These are phyloP conservation scores for Pogostemon cablin DNA, from an alignment of 257 asterid species.

Conservation along the genomic window DNA sequence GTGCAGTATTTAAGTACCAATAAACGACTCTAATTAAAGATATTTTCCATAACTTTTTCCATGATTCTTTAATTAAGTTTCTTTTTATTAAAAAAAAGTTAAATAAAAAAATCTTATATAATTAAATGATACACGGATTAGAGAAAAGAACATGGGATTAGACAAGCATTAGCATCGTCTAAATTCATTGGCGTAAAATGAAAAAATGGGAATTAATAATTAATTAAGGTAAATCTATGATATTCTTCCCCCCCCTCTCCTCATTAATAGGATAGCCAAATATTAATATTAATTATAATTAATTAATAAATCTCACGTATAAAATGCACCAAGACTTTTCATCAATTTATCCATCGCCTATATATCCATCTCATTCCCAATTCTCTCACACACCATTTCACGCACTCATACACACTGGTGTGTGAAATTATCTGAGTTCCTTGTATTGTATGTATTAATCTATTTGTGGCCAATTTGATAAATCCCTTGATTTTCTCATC, in stretches of 20 bases:
- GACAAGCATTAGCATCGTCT: not conserved
- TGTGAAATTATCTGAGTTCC: not conserved
- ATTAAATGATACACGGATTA: not conserved
- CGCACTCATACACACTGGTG: conserved; percentile 26
- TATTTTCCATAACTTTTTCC: no score
- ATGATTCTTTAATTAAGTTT: no score
- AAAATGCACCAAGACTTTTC: conserved; percentile 1
- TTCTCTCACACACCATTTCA: conserved; percentile 13
- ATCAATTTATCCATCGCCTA: not conserved
- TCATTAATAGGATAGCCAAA: conserved; percentile 22
- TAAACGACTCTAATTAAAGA: no score
- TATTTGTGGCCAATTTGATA: not conserved
- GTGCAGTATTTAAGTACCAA: no score
- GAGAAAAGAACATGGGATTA: not conserved
- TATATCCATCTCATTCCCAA: not conserved
- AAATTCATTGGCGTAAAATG: not conserved
- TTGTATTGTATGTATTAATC: not conserved
- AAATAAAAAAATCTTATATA: no score
- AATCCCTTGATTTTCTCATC: conserved; percentile 15
- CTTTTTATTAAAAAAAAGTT: no score
- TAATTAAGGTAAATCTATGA: not conserved
- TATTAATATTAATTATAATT: not conserved
- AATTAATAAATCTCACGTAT: not conserved
- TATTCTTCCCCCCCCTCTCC: conserved; percentile 24
- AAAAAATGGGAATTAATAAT: not conserved